Evolutionary conservation across 2,329 filamentous ascomycete genomes (phyloP).

Genomic region (Anthostomella pinea): DNA sequence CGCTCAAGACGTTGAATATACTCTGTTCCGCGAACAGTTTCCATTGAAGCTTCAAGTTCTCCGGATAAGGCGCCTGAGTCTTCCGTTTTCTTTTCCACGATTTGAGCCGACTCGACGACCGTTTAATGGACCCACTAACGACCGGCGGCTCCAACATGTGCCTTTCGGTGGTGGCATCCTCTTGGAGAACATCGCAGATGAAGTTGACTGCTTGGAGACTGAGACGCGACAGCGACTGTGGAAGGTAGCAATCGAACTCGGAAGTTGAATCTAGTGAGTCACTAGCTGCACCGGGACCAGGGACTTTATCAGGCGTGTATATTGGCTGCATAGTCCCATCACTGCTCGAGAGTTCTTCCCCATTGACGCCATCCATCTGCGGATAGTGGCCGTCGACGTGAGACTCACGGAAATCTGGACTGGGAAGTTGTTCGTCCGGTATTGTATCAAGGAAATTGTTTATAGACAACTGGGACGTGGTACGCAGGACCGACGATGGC

Average conservation of each 20-base stretch:
- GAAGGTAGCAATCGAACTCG: constrained; percentile 40
- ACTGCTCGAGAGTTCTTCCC: constrained; percentile 23
- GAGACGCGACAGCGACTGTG: constrained; percentile 55
- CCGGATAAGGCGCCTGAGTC: constrained; percentile 23
- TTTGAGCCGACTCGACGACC: constrained; percentile 26
- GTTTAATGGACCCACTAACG: constrained; percentile 30
- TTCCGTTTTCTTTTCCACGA: constrained; percentile 34
- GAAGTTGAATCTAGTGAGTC: constrained; percentile 16
- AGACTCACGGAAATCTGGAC: constrained; percentile 8
- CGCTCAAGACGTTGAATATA: constrained; percentile 61
- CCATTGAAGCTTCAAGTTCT: constrained; percentile 48
- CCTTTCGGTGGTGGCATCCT: constrained; percentile 52
- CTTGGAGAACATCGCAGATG: constrained; percentile 57
- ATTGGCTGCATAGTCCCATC: constrained; percentile 16
- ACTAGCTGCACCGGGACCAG: constrained; percentile 12
- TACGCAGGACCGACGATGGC: constrained; percentile 19
- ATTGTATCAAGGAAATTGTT: constrained; percentile 18
- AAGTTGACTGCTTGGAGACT: constrained; percentile 57
- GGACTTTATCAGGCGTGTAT: constrained; percentile 19
- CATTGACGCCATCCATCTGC: constrained; percentile 21
- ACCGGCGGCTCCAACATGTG: constrained; percentile 43
- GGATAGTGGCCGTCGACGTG: constrained; percentile 11
- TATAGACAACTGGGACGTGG: constrained; percentile 17
- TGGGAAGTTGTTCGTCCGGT: constrained; percentile 12
- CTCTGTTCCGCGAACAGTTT: constrained; percentile 61